phyloP scores from a whole-genome alignment of 345 rosid species.

The Rhodamnia rubescens region DNA sequence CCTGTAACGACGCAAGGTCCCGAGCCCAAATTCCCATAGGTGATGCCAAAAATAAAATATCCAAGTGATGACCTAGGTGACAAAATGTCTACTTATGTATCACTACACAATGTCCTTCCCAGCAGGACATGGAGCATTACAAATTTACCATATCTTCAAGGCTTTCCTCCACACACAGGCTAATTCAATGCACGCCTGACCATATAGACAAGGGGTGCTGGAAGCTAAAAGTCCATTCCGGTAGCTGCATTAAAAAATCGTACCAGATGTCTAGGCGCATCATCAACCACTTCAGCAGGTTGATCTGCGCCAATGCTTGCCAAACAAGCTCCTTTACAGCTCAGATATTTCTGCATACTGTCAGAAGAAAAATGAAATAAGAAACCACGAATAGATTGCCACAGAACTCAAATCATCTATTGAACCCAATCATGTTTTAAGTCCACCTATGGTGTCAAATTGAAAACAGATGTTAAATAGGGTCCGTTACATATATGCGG shows the following conservation, averaged over 20 bases:
- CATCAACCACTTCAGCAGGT: slow-evolving; percentile 85
- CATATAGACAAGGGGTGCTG: background rate
- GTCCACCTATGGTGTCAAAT: background rate
- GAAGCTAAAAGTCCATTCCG: background rate
- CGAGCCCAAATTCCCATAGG: background rate
- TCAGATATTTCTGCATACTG: slow-evolving; percentile 76
- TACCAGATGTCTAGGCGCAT: slow-evolving; percentile 89
- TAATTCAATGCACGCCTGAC: background rate
- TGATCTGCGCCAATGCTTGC: slow-evolving; percentile 82
- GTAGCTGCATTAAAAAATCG: background rate
- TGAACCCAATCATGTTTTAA: background rate
- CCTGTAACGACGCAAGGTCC: background rate
- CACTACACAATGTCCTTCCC: background rate
- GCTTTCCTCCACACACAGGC: background rate
- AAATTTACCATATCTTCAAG: background rate
- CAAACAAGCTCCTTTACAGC: slow-evolving; percentile 81
- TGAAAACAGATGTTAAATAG: background rate
- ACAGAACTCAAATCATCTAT: background rate
- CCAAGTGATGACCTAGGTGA: background rate
- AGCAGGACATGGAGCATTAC: background rate
- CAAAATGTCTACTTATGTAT: background rate
- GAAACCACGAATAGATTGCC: background rate
- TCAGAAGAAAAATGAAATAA: background rate
- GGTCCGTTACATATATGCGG: background rate
- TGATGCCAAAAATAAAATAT: background rate